These are phyloP conservation scores for Microsporum ferrugineum DNA, from an alignment of 2,329 filamentous ascomycete genomes.

Conservation along the genomic window DNA sequence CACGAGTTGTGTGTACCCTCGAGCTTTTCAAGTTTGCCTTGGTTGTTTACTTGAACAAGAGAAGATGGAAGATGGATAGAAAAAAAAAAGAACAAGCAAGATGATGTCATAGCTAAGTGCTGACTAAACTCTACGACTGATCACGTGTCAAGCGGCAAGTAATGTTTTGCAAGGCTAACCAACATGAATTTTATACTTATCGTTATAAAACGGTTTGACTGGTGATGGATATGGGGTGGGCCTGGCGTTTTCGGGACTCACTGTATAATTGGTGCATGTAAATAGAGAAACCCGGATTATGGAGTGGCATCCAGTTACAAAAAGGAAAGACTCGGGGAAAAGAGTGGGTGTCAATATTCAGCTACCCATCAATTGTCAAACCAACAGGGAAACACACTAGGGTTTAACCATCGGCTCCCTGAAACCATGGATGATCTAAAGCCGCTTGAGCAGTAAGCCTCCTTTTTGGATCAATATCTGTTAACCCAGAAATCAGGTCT, in stretches of 20 bases:
- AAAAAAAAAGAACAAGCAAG: not conserved
- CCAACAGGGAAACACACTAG: not conserved
- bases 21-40: not conserved
- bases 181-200: too few relatives aligned
- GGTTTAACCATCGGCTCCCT: not conserved
- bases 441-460: conserved; percentile 25
- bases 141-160: not conserved
- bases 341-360: too few relatives aligned
- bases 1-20: not conserved
- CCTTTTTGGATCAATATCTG: conserved; percentile 22
- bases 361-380: not conserved
- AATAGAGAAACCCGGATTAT: too few relatives aligned
- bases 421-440: conserved; percentile 24
- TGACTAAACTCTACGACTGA: not conserved
- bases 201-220: too few relatives aligned
- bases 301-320: too few relatives aligned
- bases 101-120: not conserved
- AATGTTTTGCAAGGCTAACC: not conserved
- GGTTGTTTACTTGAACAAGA: not conserved
- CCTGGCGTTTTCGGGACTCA: too few relatives aligned
- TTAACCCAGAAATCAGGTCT: conserved; percentile 22
- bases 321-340: too few relatives aligned
- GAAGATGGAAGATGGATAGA: not conserved
- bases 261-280: too few relatives aligned
- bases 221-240: too few relatives aligned